Evolutionary conservation across 2,329 filamentous ascomycete species (phyloP).

Genomic region (Stagonosporopsis tanaceti): DNA sequence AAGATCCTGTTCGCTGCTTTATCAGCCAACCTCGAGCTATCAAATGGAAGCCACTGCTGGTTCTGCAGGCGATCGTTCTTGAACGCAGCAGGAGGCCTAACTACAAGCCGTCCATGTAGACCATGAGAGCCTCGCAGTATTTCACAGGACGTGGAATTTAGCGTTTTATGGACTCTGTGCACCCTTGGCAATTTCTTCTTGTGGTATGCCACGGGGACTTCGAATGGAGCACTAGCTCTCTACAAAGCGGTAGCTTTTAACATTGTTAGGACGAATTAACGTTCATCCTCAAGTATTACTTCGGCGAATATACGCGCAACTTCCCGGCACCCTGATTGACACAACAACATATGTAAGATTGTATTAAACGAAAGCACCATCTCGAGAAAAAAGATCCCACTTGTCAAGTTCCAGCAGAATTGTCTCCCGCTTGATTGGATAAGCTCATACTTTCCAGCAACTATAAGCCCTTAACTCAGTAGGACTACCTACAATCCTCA

Average conservation of each 20-base stretch:
- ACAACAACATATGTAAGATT: too few species aligned
- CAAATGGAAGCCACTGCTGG: not conserved
- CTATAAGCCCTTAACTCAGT: not conserved
- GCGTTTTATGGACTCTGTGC: too few species aligned
- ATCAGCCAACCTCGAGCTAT: not conserved
- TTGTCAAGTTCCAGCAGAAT: not conserved
- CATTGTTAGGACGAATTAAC: too few species aligned
- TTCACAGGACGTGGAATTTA: not conserved
- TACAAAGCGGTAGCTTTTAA: too few species aligned
- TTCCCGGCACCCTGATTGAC: too few species aligned
- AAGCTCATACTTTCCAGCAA: not conserved
- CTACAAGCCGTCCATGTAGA: not conserved
- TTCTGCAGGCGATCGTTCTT: not conserved
- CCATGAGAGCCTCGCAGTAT: not conserved
- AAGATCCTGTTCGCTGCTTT: not conserved
- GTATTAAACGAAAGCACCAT: too few species aligned
- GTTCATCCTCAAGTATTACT: too few species aligned
- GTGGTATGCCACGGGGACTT: too few species aligned
- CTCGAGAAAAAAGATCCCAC: not conserved
- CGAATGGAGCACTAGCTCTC: too few species aligned
- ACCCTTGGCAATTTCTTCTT: too few species aligned
- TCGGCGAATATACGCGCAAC: too few species aligned
- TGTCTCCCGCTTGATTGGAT: not conserved
- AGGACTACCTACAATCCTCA: constrained; percentile 46
- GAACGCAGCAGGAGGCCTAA: not conserved